Percentiles rank a stretch among this genome's conserved stretches.
Conservation (phyloP, 225 moss, liverwort and hornwort species). For the Neckera pumila region DNA sequence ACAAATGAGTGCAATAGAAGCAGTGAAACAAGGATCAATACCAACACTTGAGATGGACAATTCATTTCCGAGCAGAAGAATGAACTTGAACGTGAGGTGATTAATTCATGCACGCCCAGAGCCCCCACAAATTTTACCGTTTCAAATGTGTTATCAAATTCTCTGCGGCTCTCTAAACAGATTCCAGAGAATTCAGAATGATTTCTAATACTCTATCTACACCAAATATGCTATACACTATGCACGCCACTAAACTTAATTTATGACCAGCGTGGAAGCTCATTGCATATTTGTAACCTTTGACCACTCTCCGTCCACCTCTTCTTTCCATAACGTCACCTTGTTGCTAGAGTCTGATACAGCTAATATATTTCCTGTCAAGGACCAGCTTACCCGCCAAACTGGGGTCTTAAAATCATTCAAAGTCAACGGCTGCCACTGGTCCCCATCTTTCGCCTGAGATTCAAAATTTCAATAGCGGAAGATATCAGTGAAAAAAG, state of each 20-base stretch:
- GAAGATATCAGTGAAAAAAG: background rate
- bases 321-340: constrained; percentile 91
- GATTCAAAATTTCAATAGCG: background rate
- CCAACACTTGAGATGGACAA: background rate
- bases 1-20: background rate
- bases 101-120: background rate
- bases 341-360: constrained; percentile 72
- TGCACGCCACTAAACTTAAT: background rate
- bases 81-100: background rate
- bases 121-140: background rate
- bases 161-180: background rate
- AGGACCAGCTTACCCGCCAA: constrained; percentile 84
- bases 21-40: background rate
- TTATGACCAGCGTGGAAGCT: background rate
- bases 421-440: constrained; percentile 74
- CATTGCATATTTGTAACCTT: constrained; percentile 60
- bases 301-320: constrained; percentile 86
- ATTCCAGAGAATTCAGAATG: background rate
- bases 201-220: constrained; percentile 12
- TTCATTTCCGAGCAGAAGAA: background rate
- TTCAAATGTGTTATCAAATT: background rate
- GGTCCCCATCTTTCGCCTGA: constrained; percentile 80
- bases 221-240: constrained; percentile 23
- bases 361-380: constrained; percentile 87
- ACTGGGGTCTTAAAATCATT: constrained; percentile 77